These are phyloP conservation scores for Trichoderma asperellum DNA, from an alignment of 2,329 filamentous ascomycete genomes.

Conservation along the genomic window DNA sequence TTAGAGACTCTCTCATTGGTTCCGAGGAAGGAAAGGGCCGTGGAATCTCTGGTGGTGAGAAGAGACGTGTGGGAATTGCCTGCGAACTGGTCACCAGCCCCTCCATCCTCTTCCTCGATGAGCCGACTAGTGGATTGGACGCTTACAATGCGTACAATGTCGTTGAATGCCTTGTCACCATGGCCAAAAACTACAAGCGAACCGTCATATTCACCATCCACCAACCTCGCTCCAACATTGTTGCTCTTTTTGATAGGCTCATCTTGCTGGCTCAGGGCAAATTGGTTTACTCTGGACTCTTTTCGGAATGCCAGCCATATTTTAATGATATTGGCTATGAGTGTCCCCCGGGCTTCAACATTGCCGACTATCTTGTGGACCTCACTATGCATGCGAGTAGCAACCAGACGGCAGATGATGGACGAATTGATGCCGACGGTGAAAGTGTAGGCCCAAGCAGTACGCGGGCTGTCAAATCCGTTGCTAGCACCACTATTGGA, in stretches of 20 bases:
- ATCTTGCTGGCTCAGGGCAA: slow-evolving; percentile 86
- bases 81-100: slow-evolving; percentile 97
- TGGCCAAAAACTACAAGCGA: slow-evolving; percentile 95
- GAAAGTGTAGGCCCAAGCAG: slow-evolving; percentile 80
- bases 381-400: slow-evolving; percentile 92
- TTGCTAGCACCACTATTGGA: slow-evolving; percentile 78
- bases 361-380: slow-evolving; percentile 96
- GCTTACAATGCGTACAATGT: slow-evolving; percentile 99
- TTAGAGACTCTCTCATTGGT: slow-evolving; percentile 92
- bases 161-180: slow-evolving; percentile 88
- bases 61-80: slow-evolving; percentile 92
- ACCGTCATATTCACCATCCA: slow-evolving; percentile 99
- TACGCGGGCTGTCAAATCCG: slow-evolving; percentile 84
- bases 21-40: slow-evolving; percentile 93
- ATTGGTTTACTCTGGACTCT: slow-evolving; percentile 91
- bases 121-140: slow-evolving; percentile 94
- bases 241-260: slow-evolving; percentile 93
- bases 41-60: slow-evolving; percentile 96
- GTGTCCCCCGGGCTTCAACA: slow-evolving; percentile 96
- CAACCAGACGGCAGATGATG: slow-evolving; percentile 60
- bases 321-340: slow-evolving; percentile 91
- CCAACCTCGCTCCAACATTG: slow-evolving; percentile 96
- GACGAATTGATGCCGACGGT: slow-evolving; percentile 56
- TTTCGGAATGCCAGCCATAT: slow-evolving; percentile 84
- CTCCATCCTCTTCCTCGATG: slow-evolving; percentile 94